These are phyloP conservation scores for Candolleomyces eurysporus DNA, from an alignment of 768 basidiomycete species.

Conservation along the genomic window DNA sequence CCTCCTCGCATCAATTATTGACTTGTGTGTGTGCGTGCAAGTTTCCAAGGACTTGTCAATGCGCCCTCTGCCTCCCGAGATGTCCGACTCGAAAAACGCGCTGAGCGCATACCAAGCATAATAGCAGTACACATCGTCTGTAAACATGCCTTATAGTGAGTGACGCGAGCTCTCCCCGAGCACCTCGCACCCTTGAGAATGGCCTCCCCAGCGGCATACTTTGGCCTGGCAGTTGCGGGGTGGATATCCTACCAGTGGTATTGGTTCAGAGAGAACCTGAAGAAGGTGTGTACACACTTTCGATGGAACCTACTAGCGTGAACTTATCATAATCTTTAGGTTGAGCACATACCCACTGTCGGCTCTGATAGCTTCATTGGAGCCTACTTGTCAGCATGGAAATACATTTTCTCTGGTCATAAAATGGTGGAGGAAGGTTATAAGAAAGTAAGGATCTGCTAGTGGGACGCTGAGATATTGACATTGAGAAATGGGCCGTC, in stretches of 20 bases:
- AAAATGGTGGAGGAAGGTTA: constrained; percentile 17
- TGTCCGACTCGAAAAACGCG: too few species aligned
- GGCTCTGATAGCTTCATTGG: constrained; percentile 13
- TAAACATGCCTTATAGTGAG: too few species aligned
- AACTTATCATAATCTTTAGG: background rate
- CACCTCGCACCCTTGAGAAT: background rate
- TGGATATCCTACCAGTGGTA: constrained; percentile 4
- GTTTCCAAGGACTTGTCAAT: too few species aligned
- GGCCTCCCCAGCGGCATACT: background rate
- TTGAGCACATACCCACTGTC: constrained; percentile 11
- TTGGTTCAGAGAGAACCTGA: background rate
- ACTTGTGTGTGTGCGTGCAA: too few species aligned
- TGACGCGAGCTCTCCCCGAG: too few species aligned
- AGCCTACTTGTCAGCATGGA: constrained; percentile 13
- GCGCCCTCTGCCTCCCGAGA: too few species aligned
- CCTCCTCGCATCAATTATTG: too few species aligned
- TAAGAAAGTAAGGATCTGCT: constrained; percentile 8
- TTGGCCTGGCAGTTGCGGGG: background rate
- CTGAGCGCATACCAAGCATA: too few species aligned
- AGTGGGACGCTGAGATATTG: background rate
- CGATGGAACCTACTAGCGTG: too few species aligned
- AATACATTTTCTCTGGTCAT: constrained; percentile 7
- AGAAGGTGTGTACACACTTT: background rate
- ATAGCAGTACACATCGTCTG: too few species aligned
- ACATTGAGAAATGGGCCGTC: background rate